These are phyloP conservation scores for Penicillium brevicompactum DNA, from an alignment of 2,329 filamentous ascomycete species.

Conservation along the genomic window DNA sequence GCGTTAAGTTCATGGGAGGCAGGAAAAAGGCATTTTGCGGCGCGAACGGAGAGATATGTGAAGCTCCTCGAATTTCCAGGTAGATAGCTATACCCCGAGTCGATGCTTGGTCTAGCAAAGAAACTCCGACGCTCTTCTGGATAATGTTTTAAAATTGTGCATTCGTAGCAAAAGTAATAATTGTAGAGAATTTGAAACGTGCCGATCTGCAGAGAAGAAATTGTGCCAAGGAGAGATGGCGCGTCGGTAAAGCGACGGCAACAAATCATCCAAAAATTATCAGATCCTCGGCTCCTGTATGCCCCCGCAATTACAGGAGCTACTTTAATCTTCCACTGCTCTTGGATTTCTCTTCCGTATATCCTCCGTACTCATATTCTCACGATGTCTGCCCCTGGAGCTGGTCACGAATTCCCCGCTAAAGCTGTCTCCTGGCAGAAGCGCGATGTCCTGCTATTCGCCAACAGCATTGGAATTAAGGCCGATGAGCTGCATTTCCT, in stretches of 20 bases:
- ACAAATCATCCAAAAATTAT: conserved; percentile 20
- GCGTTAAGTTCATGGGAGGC: conserved; percentile 33
- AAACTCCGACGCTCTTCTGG: conserved; percentile 37
- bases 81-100: conserved; percentile 52
- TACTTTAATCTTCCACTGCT: conserved; percentile 18
- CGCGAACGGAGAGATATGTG: conserved; percentile 43
- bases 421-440: conserved; percentile 81
- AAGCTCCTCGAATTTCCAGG: conserved; percentile 52
- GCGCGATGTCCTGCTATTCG: conserved; percentile 86
- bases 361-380: neutral
- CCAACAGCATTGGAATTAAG: conserved; percentile 81
- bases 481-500: conserved; percentile 90
- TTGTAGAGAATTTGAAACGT: neutral
- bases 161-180: neutral
- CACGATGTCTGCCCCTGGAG: conserved; percentile 55
- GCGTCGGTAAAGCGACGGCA: conserved; percentile 19
- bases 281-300: conserved; percentile 27
- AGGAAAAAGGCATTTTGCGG: conserved; percentile 44
- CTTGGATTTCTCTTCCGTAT: neutral
- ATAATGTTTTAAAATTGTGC: conserved; percentile 4
- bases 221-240: conserved; percentile 12
- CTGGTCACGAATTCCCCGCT: conserved; percentile 77
- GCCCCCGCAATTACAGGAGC: conserved; percentile 22
- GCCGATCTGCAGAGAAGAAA: conserved; percentile 1
- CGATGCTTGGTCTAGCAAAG: conserved; percentile 49